Evolutionary conservation across 495 filamentous ascomycete genomes (phyloP), one percentile per base, ranked within the genome.

Genomic region (Hyphodiscus hymeniophilus): DNA sequence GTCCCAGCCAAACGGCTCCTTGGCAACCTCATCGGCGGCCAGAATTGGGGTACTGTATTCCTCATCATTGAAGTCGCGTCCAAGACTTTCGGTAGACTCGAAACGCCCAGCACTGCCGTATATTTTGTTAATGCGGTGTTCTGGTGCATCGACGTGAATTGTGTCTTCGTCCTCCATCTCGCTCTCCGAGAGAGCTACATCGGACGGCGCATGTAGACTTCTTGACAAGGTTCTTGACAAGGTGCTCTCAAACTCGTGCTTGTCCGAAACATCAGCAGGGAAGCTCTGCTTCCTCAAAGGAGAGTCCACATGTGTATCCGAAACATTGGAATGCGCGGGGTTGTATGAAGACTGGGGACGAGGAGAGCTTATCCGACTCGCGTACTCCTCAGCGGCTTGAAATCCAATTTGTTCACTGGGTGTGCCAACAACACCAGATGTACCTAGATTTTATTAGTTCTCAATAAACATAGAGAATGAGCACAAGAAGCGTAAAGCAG

Each of bases 11-110:
- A 67, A 71, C 0, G 77, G 75, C 35, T 87, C 80, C 59, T 92
- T 95, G 40, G 84, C 80, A 15, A 95, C 75, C 65, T 97, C 90
- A 59, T 99, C 92, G 1, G 88, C 78, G 16, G 92, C 94, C 34
- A 99, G 69, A 50, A 99, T 97, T 0, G 91, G 88, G n/a, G 76
- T 75, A 20, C 70, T 63, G 55, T 77, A 77, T 15, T 65, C 71
- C 46, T 86, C 79, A 2, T 76, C 72, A 41, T 65, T 62, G 53
- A 66, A 69, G 6, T 47, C n/a, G 26, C 36, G 40, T n/a, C 50
- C 54, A 3, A 60, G 54, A 41, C 55, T 46, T 38, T 61, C 58
- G 5, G 52, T 51, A 3, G 55, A 58, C 15, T 58, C 51, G 12
- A 51, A 15, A 31, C 39, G 45, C 5, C 38, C 50, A 21, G 18